Base-by-base conservation (phyloP, 2,329 filamentous ascomycete genomes). In the Neobulgaria alba region DNA sequence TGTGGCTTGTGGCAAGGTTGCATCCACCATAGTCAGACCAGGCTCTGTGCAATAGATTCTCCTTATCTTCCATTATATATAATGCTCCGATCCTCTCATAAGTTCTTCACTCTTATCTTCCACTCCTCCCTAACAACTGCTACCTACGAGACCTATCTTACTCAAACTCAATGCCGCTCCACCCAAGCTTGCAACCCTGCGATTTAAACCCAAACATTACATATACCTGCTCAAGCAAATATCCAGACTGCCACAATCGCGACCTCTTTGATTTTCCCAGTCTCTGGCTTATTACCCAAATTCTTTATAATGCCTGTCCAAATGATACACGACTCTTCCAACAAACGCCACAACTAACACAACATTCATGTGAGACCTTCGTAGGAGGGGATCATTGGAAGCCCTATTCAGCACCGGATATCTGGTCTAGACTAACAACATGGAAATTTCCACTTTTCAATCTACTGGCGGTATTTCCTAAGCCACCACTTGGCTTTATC, bases 201-300 rank as follows among this genome's bases (percentile, higher is more conserved):
- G n/a, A n/a, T n/a, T n/a, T n/a, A n/a, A n/a, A n/a, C n/a, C n/a
- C n/a, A n/a, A n/a, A n/a, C n/a, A n/a, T n/a, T n/a, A n/a, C 29
- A 5, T 43, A 38, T 29, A 38, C 18, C 18, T 41, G 39, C 18
- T 7, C 3, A 17, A 36, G 36, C 14, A 23, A 23, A 21, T 41
- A 35, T 31, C 39, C 39, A 23, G 20, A 41, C 14, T 36, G 33
- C 16, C 36, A 17, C 8, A 36, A 36, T n/a, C 18, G 17, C 7
- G 33, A 15, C 4, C 23, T 8, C 5, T 41, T 41, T 18, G 33
- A 41, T 23, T 41, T 41, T 17, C 5, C 33, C 20, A 32, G 23
- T 16, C 29, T 41, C 3, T 36, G 39, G 33, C 18, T 32, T n/a
- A 41, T 41, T 8, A 41, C 39, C 3, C 23, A 36, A 36, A 33